These are phyloP conservation scores for Chrysopogon serrulatus DNA, from an alignment of 176 grass and related monocot species.

Conservation along the genomic window DNA sequence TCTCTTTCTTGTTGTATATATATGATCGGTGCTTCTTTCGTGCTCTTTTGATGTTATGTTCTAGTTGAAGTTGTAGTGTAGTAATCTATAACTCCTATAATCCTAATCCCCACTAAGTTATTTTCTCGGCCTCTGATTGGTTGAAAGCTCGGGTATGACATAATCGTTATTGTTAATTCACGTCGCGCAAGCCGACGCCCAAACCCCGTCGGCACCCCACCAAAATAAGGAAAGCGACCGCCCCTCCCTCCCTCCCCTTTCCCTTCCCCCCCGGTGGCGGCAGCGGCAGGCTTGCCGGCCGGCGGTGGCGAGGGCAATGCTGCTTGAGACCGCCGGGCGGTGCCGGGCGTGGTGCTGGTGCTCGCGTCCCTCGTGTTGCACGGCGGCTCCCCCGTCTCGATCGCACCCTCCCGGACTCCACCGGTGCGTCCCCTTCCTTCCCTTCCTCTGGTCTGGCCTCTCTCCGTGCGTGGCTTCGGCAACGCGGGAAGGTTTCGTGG, in stretches of 20 bases:
- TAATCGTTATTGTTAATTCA: no score
- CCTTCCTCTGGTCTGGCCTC: not conserved
- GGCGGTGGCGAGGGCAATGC: slow-evolving; percentile 38
- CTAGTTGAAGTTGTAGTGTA: no score
- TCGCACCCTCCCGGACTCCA: slow-evolving; percentile 37
- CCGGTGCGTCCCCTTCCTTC: slow-evolving; percentile 21
- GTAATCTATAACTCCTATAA: no score
- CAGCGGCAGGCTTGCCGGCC: slow-evolving; percentile 3
- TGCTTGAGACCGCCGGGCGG: slow-evolving; percentile 24
- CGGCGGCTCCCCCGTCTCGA: slow-evolving; percentile 29
- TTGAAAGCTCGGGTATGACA: no score
- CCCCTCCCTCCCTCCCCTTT: not conserved
- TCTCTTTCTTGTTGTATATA: no score
- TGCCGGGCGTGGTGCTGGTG: slow-evolving; percentile 49
- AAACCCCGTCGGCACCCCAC: not conserved
- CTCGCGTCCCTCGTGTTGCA: slow-evolving; percentile 75
- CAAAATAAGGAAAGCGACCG: slow-evolving; percentile 16
- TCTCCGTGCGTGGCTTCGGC: not conserved
- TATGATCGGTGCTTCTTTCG: no score
- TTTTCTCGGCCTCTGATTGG: no score
- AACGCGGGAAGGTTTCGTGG: slow-evolving; percentile 31
- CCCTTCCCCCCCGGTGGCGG: not conserved
- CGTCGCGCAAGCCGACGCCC: slow-evolving; percentile 22
- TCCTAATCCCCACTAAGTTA: no score
- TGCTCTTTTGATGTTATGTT: no score